phyloP scores from a whole-genome alignment of 1,284 basidiomycete species.

The Apiotrichum mycotoxinovorans region DNA sequence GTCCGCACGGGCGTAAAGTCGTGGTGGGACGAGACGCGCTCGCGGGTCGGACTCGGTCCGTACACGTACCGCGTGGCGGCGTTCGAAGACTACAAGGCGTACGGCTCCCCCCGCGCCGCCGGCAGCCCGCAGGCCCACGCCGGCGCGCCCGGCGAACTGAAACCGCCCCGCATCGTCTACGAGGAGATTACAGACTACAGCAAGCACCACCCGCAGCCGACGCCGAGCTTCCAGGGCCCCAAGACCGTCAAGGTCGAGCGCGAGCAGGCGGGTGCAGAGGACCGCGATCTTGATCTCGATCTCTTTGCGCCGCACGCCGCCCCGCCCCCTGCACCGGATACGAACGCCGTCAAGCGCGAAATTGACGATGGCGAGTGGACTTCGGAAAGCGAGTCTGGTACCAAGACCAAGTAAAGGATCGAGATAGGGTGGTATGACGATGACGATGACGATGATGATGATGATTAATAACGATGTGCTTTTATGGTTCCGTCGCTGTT shows the following conservation, averaged over 20 bases:
- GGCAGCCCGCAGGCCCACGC: background rate
- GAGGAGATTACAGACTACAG: background rate
- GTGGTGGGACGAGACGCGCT: constrained; percentile 33
- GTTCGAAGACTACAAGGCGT: constrained; percentile 8
- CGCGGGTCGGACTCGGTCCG: constrained; percentile 17
- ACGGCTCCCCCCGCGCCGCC: background rate
- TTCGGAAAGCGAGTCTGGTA: background rate
- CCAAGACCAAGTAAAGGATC: background rate
- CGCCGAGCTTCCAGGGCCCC: background rate
- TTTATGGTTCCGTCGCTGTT: too few species aligned
- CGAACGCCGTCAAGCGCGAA: background rate
- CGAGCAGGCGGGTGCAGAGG: background rate
- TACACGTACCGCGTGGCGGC: background rate
- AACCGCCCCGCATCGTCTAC: background rate
- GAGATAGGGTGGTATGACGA: too few species aligned
- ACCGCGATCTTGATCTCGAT: background rate
- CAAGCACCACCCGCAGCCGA: constrained; percentile 1
- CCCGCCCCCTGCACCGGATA: background rate
- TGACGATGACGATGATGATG: too few species aligned
- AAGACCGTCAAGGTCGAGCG: background rate
- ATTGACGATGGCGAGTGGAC: background rate
- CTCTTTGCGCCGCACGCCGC: background rate
- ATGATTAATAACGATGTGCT: too few species aligned
- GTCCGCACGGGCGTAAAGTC: background rate
- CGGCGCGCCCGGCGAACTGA: background rate